Evolutionary conservation across 805 yeast species (phyloP).

Genomic region (Lipomyces kockii): DNA sequence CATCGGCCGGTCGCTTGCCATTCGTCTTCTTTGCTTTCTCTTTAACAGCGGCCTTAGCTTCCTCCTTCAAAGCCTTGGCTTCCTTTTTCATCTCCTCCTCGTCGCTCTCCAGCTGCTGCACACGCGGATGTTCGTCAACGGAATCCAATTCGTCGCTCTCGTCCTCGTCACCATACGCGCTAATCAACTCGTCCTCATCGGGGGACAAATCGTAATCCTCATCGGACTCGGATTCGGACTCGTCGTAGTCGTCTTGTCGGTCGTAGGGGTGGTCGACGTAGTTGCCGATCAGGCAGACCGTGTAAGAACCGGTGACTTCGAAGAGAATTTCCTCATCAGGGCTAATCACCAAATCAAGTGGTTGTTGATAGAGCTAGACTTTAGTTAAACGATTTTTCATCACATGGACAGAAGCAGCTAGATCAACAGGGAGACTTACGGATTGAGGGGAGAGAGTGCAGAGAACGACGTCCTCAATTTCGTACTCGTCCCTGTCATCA

Average conservation of each 20-base stretch:
- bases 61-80: conserved; percentile 45
- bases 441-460: conserved; percentile 88
- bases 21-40: conserved; percentile 20
- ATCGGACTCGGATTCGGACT: conserved; percentile 39
- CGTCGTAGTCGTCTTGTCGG: conserved; percentile 47
- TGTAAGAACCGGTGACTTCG: conserved; percentile 94
- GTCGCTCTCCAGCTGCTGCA: conserved; percentile 47
- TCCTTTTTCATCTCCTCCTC: conserved; percentile 45
- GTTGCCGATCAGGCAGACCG: conserved; percentile 92
- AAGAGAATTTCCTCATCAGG: conserved; percentile 95
- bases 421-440: conserved; percentile 44
- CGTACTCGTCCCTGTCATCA: conserved; percentile 65
- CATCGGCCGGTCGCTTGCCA: conserved; percentile 38
- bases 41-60: conserved; percentile 31
- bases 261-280: conserved; percentile 95
- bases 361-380: conserved; percentile 64
- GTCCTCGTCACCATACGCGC: conserved; percentile 36
- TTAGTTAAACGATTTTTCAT: conserved; percentile 2
- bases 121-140: conserved; percentile 46
- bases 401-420: neutral
- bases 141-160: conserved; percentile 51
- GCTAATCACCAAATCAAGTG: conserved; percentile 83
- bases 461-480: conserved; percentile 79
- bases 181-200: conserved; percentile 41
- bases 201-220: conserved; percentile 44